These are phyloP conservation scores for Aspergillus awamori DNA, from an alignment of 2,329 filamentous ascomycete genomes.

Conservation along the genomic window DNA sequence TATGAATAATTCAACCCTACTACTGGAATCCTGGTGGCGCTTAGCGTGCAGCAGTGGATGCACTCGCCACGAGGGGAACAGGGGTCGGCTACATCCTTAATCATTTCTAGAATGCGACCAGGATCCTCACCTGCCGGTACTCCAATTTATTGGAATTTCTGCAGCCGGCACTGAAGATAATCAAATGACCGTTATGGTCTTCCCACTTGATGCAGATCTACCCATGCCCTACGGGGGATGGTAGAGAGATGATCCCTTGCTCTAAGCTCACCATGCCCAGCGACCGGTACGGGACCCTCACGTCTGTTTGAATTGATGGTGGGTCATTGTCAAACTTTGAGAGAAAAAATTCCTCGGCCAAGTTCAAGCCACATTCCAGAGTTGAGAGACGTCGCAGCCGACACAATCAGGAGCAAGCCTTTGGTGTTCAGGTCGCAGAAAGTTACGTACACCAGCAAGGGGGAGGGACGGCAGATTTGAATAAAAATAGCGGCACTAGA, in stretches of 20 bases:
- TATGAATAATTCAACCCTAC: neutral
- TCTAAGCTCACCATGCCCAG: neutral
- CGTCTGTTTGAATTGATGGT: neutral
- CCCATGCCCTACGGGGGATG: neutral
- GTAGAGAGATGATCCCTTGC: constrained; percentile 1
- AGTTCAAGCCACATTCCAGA: neutral
- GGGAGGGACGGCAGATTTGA: neutral
- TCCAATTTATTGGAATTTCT: neutral
- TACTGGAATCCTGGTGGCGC: neutral
- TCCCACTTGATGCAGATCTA: neutral
- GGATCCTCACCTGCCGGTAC: neutral
- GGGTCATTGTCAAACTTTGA: constrained; percentile 3
- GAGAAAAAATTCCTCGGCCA: neutral
- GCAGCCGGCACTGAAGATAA: neutral
- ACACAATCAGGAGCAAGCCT: neutral
- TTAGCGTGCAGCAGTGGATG: neutral
- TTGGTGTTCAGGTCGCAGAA: neutral
- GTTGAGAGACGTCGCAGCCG: neutral
- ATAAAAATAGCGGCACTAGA: neutral
- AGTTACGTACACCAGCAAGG: too few species aligned
- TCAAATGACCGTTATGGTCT: neutral
- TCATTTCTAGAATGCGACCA: neutral
- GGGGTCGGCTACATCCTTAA: neutral
- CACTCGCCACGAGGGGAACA: neutral
- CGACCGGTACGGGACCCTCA: constrained; percentile 1